Conservation (phyloP, 192 early-diverging fungal species). For the Kappamyces sp. region DNA sequence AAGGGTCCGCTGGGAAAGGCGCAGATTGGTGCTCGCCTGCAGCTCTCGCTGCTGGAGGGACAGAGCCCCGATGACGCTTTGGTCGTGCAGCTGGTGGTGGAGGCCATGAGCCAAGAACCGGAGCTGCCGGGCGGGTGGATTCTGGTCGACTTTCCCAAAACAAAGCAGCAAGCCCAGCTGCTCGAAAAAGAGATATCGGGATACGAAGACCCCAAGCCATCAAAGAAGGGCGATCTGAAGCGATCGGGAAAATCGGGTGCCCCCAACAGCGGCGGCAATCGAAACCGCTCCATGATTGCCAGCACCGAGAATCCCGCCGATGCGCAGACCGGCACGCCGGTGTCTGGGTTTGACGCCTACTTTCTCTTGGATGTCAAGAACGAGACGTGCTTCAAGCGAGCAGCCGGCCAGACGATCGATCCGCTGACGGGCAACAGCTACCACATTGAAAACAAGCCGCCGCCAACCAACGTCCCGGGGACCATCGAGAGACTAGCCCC, state of each 20-base stretch:
- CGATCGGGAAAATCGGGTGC: constrained; percentile 29
- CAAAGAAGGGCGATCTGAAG: constrained; percentile 51
- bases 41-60: constrained; percentile 44
- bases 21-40: constrained; percentile 41
- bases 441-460: constrained; percentile 51
- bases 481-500: constrained; percentile 36
- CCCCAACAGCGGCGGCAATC: constrained; percentile 2
- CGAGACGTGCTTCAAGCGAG: constrained; percentile 41
- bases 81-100: constrained; percentile 44
- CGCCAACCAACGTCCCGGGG: constrained; percentile 43
- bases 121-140: constrained; percentile 38
- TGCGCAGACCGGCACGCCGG: constrained; percentile 15
- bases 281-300: constrained; percentile 37
- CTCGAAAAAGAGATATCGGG: constrained; percentile 55
- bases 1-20: constrained; percentile 17
- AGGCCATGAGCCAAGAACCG: constrained; percentile 36
- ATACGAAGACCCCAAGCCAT: constrained; percentile 59
- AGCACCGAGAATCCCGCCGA: constrained; percentile 20
- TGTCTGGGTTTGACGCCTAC: constrained; percentile 43
- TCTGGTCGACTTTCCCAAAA: constrained; percentile 51
- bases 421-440: constrained; percentile 43
- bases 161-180: constrained; percentile 43
- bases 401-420: constrained; percentile 43
- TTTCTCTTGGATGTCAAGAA: constrained; percentile 50
- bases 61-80: constrained; percentile 38